Evolutionary conservation across 2,329 filamentous ascomycete genomes (phyloP).

Genomic region (Clarireedia hainanense): DNA sequence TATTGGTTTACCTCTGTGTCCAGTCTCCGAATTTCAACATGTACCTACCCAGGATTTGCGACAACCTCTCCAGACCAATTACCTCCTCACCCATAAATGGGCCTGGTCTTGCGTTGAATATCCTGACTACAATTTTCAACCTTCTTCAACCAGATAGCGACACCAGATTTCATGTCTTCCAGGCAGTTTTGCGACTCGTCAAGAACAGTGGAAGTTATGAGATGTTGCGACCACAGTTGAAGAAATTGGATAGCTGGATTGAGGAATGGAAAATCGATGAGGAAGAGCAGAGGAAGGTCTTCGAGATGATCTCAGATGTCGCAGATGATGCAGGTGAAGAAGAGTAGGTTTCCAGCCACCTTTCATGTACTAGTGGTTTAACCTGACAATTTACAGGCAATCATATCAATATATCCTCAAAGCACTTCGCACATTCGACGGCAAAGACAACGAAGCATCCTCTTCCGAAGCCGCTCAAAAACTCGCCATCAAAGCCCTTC

Average conservation of each 20-base stretch:
- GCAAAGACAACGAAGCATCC: constrained; percentile 45
- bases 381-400: constrained; percentile 35
- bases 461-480: constrained; percentile 53
- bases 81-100: constrained; percentile 80
- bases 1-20: constrained; percentile 86
- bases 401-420: constrained; percentile 62
- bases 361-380: neutral
- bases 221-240: constrained; percentile 72
- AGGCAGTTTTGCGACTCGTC: constrained; percentile 80
- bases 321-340: constrained; percentile 72
- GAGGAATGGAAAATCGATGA: constrained; percentile 73
- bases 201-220: constrained; percentile 71
- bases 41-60: constrained; percentile 81
- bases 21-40: constrained; percentile 79
- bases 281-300: constrained; percentile 78
- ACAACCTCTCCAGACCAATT: constrained; percentile 81
- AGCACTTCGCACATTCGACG: constrained; percentile 53
- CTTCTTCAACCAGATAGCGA: constrained; percentile 69
- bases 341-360: constrained; percentile 45
- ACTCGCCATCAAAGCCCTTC: constrained; percentile 58
- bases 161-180: constrained; percentile 81
- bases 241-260: constrained; percentile 76
- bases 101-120: constrained; percentile 75
- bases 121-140: constrained; percentile 96
- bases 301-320: constrained; percentile 72